Conservation (phyloP, 108 stramenopile species). For the Parietichytrium sp. region DNA sequence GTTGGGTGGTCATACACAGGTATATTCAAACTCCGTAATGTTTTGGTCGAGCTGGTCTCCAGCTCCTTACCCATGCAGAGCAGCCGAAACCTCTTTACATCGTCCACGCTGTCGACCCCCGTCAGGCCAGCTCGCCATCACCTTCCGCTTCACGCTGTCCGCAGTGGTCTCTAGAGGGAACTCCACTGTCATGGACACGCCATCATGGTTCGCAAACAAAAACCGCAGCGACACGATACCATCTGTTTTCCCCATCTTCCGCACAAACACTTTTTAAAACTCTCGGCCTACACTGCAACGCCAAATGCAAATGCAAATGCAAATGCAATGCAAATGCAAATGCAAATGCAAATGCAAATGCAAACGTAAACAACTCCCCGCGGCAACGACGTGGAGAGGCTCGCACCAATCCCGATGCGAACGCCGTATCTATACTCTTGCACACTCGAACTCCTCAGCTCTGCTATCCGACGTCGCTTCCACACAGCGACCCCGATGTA, state of each 20-base stretch:
- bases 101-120: not conserved
- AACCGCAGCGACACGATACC: not conserved
- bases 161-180: not conserved
- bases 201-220: constrained; percentile 28
- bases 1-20: not conserved
- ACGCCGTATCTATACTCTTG: no score
- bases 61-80: constrained; percentile 36
- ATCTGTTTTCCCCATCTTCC: constrained; percentile 27
- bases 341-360: no score
- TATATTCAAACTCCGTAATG: not conserved
- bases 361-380: no score
- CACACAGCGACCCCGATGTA: no score
- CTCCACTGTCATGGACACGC: constrained; percentile 18
- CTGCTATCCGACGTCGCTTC: no score
- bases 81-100: not conserved
- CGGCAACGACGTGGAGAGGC: no score
- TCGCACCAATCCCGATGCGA: no score
- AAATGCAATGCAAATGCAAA: no score
- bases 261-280: no score
- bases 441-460: no score
- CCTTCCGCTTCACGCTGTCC: not conserved
- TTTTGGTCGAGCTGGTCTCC: constrained; percentile 23
- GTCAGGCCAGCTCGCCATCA: constrained; percentile 21
- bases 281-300: no score
- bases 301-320: no score